Evolutionary conservation across 2,329 filamentous ascomycete species (phyloP).

Genomic region (Arachnopeziza araneosa): DNA sequence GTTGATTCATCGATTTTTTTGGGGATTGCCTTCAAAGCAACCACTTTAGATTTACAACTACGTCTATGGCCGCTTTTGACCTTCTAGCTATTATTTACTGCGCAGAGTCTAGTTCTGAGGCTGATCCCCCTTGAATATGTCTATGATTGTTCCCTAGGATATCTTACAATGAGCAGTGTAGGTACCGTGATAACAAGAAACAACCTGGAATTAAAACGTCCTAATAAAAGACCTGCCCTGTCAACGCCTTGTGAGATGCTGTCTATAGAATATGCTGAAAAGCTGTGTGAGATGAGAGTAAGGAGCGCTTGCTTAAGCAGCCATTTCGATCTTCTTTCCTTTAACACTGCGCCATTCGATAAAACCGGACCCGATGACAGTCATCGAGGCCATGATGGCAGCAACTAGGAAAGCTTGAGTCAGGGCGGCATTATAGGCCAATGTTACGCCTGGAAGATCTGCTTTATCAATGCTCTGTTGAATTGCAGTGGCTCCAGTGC

Average conservation of each 20-base stretch:
- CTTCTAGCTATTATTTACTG: no score
- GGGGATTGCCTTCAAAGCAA: no score
- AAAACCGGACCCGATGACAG: not conserved
- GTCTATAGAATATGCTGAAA: not conserved
- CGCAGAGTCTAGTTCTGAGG: not conserved
- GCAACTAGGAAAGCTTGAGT: not conserved
- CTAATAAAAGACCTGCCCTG: not conserved
- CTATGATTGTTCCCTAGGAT: not conserved
- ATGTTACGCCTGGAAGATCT: not conserved
- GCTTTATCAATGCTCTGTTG: not conserved
- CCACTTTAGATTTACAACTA: no score
- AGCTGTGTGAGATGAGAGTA: not conserved
- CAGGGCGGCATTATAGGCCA: not conserved
- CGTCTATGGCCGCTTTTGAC: no score
- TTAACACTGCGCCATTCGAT: slow-evolving; percentile 4
- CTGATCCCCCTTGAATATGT: not conserved
- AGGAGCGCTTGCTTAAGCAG: not conserved
- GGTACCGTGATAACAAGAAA: not conserved
- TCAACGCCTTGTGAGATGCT: not conserved
- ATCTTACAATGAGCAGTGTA: not conserved
- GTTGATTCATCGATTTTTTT: no score
- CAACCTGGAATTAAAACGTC: not conserved
- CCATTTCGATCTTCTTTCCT: not conserved
- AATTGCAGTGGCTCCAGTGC: not conserved
- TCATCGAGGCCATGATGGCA: not conserved